Evolutionary conservation across 805 yeast genomes (phyloP), one percentile per base, ranked within the genome.

Genomic region (Kurtzmaniella fragi): DNA sequence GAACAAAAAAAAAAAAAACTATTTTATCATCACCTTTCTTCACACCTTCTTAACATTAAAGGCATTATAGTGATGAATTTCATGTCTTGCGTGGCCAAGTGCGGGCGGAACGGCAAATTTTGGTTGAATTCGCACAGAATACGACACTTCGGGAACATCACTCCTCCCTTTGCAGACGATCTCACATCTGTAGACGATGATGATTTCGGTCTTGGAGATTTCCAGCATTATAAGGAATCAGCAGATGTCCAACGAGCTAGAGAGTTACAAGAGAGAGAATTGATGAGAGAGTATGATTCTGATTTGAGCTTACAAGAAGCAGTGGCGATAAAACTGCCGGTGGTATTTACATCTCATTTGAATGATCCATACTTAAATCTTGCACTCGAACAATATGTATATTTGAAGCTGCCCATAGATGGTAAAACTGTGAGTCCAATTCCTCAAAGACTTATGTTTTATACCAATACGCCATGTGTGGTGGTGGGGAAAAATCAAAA

Each of bases 401-500:
- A 85, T 57, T 71, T 72, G 38, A 58, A 71, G 14, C 77, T 84
- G 62, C 90, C 90, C 1, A 42, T 64, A 0, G 35, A 34, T 4
- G 41, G 31, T 1, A 32, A 40, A n/a, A 36, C 44, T 12, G 37
- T 40, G 3, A 32, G 43, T 20, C 41, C 46, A 4, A 52, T 58
- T 28, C 66, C 63, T 35, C 74, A 77, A 41, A 59, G 95, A 40
- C 62, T 93, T 23, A 54, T 88, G 42, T 70, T 91, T 39, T 93
- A 93, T 56, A 69, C 73, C 28, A 93, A 93, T 55, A 57, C 76
- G 2, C 87, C 91, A 1, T 86, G 96, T 57, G 87, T 89, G n/a
- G 95, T 93, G 2, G 70, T 93, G 10, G 99, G 99, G 0, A 88
- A 95, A 53, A 93, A 93, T 54, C 99, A 93, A 60, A 93, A 89